Evolutionary conservation across 2,329 filamentous ascomycete species (phyloP).

Genomic region (Chaetomiaceae sp.): DNA sequence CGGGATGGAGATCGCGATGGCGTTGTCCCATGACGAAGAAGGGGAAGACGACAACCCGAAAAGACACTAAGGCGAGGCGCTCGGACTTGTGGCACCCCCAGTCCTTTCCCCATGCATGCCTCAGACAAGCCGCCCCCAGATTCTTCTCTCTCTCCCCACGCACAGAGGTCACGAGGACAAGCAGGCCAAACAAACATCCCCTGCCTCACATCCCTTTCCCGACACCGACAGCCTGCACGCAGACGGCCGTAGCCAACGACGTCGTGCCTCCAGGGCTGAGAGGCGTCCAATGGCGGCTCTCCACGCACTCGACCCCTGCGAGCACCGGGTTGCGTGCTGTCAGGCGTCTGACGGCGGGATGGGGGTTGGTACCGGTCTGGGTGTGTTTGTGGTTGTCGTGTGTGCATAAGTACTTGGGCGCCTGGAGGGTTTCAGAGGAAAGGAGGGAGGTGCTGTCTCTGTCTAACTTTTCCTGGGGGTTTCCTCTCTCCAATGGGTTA

Average conservation of each 20-base stretch:
- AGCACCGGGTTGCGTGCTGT: slow-evolving; percentile 9
- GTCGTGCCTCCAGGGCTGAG: background rate
- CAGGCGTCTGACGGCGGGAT: slow-evolving; percentile 1
- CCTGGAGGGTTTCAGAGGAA: too few relatives aligned
- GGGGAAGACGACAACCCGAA: too few relatives aligned
- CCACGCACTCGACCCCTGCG: slow-evolving; percentile 10
- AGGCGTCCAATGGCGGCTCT: slow-evolving; percentile 10
- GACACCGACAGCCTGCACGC: slow-evolving; percentile 10
- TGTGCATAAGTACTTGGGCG: background rate
- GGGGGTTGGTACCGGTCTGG: slow-evolving; percentile 11
- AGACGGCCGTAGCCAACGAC: slow-evolving; percentile 3
- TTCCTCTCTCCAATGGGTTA: background rate
- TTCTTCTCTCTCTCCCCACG: slow-evolving; percentile 3
- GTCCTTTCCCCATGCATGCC: background rate
- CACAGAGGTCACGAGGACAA: slow-evolving; percentile 9
- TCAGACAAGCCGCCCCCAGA: background rate
- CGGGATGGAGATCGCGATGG: background rate
- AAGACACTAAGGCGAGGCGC: too few relatives aligned
- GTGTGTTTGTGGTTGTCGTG: background rate
- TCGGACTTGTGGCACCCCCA: background rate
- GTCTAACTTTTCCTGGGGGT: too few relatives aligned
- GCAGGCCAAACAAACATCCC: background rate
- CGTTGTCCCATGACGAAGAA: too few relatives aligned
- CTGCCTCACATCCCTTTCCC: background rate
- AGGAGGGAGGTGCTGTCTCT: too few relatives aligned